phyloP scores from a whole-genome alignment of 2,329 filamentous ascomycete genomes.

The Phaeosphaeria sp. region DNA sequence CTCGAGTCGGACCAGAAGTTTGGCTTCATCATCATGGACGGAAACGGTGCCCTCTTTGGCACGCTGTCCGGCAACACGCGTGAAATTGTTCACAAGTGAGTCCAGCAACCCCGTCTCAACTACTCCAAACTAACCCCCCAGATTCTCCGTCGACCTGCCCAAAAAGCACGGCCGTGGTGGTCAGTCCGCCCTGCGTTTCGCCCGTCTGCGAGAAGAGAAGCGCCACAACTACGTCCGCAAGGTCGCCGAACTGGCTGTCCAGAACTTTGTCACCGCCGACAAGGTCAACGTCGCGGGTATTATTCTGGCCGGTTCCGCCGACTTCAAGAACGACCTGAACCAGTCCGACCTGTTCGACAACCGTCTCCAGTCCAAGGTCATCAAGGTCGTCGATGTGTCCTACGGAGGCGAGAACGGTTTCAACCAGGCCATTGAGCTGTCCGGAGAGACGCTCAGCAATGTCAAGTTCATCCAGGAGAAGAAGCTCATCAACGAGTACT shows the following conservation, averaged over 20 bases:
- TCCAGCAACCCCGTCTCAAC: not conserved
- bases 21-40: constrained; percentile 99
- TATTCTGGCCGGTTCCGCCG: constrained; percentile 94
- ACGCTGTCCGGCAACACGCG: constrained; percentile 97
- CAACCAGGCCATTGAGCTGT: constrained; percentile 97
- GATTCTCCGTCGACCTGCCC: constrained; percentile 92
- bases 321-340: constrained; percentile 99
- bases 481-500: constrained; percentile 99
- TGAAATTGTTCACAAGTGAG: constrained; percentile 86
- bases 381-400: constrained; percentile 98
- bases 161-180: constrained; percentile 99
- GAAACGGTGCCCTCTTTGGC: constrained; percentile 96
- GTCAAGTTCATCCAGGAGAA: constrained; percentile 99
- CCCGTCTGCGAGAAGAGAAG: constrained; percentile 98
- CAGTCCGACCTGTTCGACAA: constrained; percentile 96
- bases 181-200: constrained; percentile 98
- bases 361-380: constrained; percentile 91
- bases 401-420: constrained; percentile 99
- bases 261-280: constrained; percentile 98
- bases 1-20: constrained; percentile 99
- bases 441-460: constrained; percentile 93
- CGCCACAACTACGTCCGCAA: constrained; percentile 99
- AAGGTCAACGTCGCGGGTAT: constrained; percentile 97
- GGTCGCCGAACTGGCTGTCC: constrained; percentile 95
- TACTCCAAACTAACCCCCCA: constrained; percentile 11